Conservation (phyloP, 2,329 filamentous ascomycete species). For the Metarhizium sp. region DNA sequence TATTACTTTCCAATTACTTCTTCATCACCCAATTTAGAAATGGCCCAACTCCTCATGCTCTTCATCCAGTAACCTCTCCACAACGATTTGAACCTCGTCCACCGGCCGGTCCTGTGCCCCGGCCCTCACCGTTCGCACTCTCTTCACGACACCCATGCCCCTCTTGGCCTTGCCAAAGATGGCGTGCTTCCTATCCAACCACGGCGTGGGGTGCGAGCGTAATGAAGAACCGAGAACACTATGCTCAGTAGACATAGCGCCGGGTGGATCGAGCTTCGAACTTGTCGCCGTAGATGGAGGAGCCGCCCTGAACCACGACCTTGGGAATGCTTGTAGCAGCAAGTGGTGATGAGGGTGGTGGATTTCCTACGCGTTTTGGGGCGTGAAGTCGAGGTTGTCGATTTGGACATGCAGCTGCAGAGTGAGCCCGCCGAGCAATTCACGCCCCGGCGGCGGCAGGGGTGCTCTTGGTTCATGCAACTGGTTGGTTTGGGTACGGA, state of each 20-base stretch:
- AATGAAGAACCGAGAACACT: slow-evolving; percentile 95
- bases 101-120: slow-evolving; percentile 69
- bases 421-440: too few relatives aligned
- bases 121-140: slow-evolving; percentile 83
- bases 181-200: slow-evolving; percentile 94
- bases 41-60: slow-evolving; percentile 26
- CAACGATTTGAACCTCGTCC: slow-evolving; percentile 73
- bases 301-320: slow-evolving; percentile 93
- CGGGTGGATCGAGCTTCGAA: slow-evolving; percentile 67
- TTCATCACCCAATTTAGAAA: not conserved
- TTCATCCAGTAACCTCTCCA: slow-evolving; percentile 59
- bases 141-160: slow-evolving; percentile 74
- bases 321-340: slow-evolving; percentile 94
- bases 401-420: not conserved
- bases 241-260: slow-evolving; percentile 86
- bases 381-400: slow-evolving; percentile 50
- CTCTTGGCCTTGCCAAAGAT: slow-evolving; percentile 87
- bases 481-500: too few relatives aligned
- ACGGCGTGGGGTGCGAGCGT: slow-evolving; percentile 86
- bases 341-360: slow-evolving; percentile 63
- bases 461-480: too few relatives aligned
- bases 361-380: slow-evolving; percentile 85
- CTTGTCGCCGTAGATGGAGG: slow-evolving; percentile 83
- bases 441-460: too few relatives aligned
- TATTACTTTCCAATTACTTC: not conserved